These are phyloP conservation scores for Clavispora phyllophila DNA, from an alignment of 805 yeast species.

Conservation along the genomic window DNA sequence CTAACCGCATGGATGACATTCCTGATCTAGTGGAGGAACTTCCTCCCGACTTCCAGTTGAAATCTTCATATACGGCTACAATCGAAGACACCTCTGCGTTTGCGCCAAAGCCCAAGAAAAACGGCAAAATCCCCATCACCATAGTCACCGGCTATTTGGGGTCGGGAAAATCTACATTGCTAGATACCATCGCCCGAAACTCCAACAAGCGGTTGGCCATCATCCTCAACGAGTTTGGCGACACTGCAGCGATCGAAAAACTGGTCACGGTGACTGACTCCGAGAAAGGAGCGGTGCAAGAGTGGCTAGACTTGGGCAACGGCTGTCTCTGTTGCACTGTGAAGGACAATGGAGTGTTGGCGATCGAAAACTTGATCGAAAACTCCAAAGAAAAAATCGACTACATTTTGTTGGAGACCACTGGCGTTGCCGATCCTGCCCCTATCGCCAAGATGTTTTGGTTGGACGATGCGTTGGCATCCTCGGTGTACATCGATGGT, in stretches of 20 bases:
- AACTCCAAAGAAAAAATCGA: constrained; percentile 72
- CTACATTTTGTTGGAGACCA: constrained; percentile 87
- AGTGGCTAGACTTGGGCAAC: constrained; percentile 95
- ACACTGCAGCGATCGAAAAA: constrained; percentile 84
- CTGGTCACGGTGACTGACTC: constrained; percentile 65
- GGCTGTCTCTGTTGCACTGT: constrained; percentile 97
- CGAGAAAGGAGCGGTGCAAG: constrained; percentile 56
- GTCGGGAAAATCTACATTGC: constrained; percentile 85
- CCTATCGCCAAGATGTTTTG: constrained; percentile 97
- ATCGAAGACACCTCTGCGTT: constrained; percentile 4
- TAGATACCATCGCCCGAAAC: constrained; percentile 66
- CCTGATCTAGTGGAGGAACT: constrained; percentile 32
- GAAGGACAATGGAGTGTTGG: constrained; percentile 89
- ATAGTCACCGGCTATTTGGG: constrained; percentile 94
- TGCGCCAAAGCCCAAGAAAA: constrained; percentile 2
- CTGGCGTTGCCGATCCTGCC: constrained; percentile 96
- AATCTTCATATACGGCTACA: constrained; percentile 13
- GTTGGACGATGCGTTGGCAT: constrained; percentile 85
- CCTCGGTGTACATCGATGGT: constrained; percentile 86
- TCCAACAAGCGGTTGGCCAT: constrained; percentile 80
- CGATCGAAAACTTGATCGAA: constrained; percentile 81
- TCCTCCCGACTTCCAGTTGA: constrained; percentile 14
- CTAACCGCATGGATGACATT: constrained; percentile 20
- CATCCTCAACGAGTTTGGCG: constrained; percentile 88
- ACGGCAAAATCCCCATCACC: constrained; percentile 73